These are phyloP conservation scores for Rugonectria rugulosa DNA, from an alignment of 2,329 filamentous ascomycete genomes.

Conservation along the genomic window DNA sequence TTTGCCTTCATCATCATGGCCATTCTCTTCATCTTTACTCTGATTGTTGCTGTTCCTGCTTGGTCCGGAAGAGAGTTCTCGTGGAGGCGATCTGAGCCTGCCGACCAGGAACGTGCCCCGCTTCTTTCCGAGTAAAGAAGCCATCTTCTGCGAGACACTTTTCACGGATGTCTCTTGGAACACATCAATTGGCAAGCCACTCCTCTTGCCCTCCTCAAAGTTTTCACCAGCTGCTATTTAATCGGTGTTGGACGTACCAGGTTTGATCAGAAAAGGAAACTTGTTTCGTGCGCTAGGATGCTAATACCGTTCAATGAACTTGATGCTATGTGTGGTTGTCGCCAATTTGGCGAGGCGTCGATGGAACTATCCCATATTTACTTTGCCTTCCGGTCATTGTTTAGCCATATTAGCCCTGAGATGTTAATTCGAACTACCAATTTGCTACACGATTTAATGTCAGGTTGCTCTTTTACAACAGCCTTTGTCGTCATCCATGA, in stretches of 20 bases:
- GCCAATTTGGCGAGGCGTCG: conserved; percentile 24
- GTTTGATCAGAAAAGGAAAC: conserved; percentile 3
- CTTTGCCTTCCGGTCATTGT: too few relatives aligned
- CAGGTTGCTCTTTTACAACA: neutral
- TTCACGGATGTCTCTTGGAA: neutral
- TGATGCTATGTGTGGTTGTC: conserved; percentile 24
- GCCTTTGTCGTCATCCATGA: conserved; percentile 11
- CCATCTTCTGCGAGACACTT: neutral
- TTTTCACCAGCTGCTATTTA: neutral
- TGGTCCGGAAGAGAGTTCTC: conserved; percentile 65
- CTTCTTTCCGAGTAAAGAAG: conserved; percentile 59
- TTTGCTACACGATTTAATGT: neutral
- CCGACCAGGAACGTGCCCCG: conserved; percentile 67
- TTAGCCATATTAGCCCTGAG: too few relatives aligned
- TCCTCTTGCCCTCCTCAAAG: neutral
- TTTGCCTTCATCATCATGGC: conserved; percentile 87
- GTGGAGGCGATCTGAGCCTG: conserved; percentile 53
- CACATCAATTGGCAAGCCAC: neutral
- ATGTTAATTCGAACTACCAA: neutral
- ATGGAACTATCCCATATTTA: conserved; percentile 9
- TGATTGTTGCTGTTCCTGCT: conserved; percentile 70
- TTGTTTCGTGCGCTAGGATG: conserved; percentile 12
- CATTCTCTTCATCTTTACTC: conserved; percentile 73
- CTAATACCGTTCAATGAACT: conserved; percentile 17
- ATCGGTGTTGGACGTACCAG: neutral